These are phyloP conservation scores for Heliosperma pusillum DNA, from an alignment of 148 eudicot species.

Conservation along the genomic window DNA sequence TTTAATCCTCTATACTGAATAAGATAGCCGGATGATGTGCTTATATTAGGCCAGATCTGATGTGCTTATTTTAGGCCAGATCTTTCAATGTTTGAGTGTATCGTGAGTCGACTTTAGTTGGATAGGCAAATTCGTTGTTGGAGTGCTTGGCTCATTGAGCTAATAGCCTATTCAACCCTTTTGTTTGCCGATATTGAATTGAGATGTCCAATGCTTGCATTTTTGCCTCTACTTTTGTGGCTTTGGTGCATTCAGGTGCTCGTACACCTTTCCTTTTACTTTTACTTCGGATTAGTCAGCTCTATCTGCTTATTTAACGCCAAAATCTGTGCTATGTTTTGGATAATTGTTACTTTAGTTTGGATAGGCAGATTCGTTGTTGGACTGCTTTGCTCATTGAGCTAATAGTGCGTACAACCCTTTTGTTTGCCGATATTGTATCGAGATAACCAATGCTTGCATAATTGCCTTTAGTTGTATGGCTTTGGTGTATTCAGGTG, in stretches of 20 bases:
- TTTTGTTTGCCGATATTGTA: constrained; percentile 24
- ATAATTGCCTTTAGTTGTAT: not conserved
- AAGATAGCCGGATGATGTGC: too few species aligned
- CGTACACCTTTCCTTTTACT: not conserved
- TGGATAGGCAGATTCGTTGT: constrained; percentile 7
- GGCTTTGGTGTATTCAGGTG: constrained; percentile 31
- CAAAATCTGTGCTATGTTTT: too few species aligned
- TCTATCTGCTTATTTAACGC: too few species aligned
- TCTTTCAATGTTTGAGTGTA: not conserved
- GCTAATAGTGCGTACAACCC: constrained; percentile 10
- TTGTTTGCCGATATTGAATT: constrained; percentile 20
- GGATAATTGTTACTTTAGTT: too few species aligned
- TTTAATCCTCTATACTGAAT: not conserved
- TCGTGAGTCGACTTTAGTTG: not conserved
- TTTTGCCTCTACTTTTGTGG: not conserved
- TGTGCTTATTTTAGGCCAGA: not conserved
- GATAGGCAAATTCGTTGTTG: constrained; percentile 9
- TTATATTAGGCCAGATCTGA: too few species aligned
- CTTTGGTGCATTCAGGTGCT: constrained; percentile 34
- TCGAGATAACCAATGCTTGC: constrained; percentile 29
- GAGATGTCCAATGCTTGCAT: constrained; percentile 30
- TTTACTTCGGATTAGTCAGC: too few species aligned
- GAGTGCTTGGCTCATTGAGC: constrained; percentile 10
- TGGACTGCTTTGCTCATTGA: constrained; percentile 12
- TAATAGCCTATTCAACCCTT: constrained; percentile 12